These are phyloP conservation scores for Paraphoma chrysanthemicola DNA, from an alignment of 2,329 filamentous ascomycete species.

Conservation along the genomic window DNA sequence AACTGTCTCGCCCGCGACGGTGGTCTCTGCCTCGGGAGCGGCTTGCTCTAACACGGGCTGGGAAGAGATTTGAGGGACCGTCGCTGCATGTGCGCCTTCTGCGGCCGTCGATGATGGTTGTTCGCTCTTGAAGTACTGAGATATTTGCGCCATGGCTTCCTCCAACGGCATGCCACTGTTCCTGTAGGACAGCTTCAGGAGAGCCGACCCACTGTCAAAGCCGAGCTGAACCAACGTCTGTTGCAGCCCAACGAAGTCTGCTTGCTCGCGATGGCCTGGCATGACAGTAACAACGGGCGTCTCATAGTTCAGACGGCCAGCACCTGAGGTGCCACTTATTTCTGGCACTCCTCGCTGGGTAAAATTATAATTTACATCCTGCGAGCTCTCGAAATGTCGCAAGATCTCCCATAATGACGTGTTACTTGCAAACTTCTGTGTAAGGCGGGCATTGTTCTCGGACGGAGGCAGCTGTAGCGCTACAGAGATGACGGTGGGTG, in stretches of 20 bases:
- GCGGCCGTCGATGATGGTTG: slow-evolving; percentile 35
- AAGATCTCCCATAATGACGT: slow-evolving; percentile 89
- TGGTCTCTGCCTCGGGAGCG: slow-evolving; percentile 32
- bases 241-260: slow-evolving; percentile 80
- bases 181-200: slow-evolving; percentile 80
- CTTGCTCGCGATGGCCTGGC: slow-evolving; percentile 71
- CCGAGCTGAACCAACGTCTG: slow-evolving; percentile 89
- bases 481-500: slow-evolving; percentile 83
- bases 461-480: slow-evolving; percentile 77
- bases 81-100: slow-evolving; percentile 36
- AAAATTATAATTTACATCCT: slow-evolving; percentile 68
- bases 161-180: slow-evolving; percentile 79
- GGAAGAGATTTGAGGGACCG: slow-evolving; percentile 35
- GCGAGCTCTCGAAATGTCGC: slow-evolving; percentile 80
- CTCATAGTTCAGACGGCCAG: slow-evolving; percentile 85
- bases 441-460: slow-evolving; percentile 66
- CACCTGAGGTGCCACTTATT: slow-evolving; percentile 61
- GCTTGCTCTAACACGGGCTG: slow-evolving; percentile 27
- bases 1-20: slow-evolving; percentile 33
- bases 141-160: slow-evolving; percentile 84
- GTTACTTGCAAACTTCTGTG: slow-evolving; percentile 86
- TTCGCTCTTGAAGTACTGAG: slow-evolving; percentile 70
- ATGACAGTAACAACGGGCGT: slow-evolving; percentile 84
- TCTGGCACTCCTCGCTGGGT: slow-evolving; percentile 81
- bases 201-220: slow-evolving; percentile 80